phyloP scores from a whole-genome alignment of 345 rosid species.

The Populus deltoides region DNA sequence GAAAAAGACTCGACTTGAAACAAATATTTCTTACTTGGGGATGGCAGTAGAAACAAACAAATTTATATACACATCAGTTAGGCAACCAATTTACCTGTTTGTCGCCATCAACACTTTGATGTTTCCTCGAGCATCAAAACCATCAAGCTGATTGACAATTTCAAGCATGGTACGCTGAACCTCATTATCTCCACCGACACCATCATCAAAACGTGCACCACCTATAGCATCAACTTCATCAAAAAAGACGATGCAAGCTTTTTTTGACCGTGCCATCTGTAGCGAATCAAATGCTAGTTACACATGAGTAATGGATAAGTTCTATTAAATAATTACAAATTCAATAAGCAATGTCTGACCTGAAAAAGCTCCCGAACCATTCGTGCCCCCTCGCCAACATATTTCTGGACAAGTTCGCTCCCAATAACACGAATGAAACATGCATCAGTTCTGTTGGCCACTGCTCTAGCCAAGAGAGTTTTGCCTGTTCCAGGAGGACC shows the following conservation, averaged over 20 bases:
- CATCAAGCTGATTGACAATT: conserved; percentile 86
- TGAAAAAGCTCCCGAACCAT: conserved; percentile 98
- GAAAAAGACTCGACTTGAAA: not conserved
- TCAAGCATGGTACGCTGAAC: conserved; percentile 89
- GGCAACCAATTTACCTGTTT: conserved; percentile 51
- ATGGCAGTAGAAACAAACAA: not conserved
- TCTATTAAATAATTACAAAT: not conserved
- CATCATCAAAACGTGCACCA: conserved; percentile 84
- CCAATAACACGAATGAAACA: conserved; percentile 98
- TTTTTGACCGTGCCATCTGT: conserved; percentile 87
- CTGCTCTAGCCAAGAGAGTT: conserved; percentile 95
- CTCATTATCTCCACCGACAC: conserved; percentile 78
- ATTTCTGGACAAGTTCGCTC: conserved; percentile 97
- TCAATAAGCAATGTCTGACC: conserved; percentile 41
- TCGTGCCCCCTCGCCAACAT: conserved; percentile 97
- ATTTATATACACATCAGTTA: not conserved
- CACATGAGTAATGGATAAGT: not conserved
- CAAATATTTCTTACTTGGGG: no score
- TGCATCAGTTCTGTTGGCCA: conserved; percentile 98
- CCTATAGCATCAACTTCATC: conserved; percentile 87
- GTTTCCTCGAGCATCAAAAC: conserved; percentile 93
- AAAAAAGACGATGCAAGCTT: conserved; percentile 81
- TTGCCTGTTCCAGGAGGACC: conserved; percentile 99
- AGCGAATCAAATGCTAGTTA: not conserved
- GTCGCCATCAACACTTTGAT: conserved; percentile 99